Conservation (phyloP, 106 monocot genomes). For the Allium cepa region DNA sequence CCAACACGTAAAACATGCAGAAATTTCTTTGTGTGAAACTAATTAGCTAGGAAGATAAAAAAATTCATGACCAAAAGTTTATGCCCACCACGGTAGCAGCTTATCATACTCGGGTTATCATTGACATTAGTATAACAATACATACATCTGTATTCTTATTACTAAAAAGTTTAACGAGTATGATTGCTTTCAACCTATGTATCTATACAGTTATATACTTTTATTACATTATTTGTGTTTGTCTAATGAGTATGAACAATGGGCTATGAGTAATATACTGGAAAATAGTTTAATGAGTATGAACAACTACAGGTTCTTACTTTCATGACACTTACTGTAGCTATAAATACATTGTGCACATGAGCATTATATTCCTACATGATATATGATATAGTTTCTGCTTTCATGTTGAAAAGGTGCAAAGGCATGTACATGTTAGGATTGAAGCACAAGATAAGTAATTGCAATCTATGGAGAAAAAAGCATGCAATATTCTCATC, state of each 20-base stretch:
- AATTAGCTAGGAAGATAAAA: too few species aligned
- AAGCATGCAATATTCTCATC: conserved; percentile 23
- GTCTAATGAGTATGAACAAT: conserved; percentile 34
- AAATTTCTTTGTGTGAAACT: too few species aligned
- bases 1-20: too few species aligned
- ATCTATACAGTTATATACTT: neutral
- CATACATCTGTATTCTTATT: conserved; percentile 4
- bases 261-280: conserved; percentile 59
- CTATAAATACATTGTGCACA: neutral
- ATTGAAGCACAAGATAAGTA: conserved; percentile 46
- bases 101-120: too few species aligned
- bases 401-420: conserved; percentile 17
- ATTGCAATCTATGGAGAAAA: conserved; percentile 34
- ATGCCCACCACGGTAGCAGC: too few species aligned
- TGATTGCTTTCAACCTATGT: neutral
- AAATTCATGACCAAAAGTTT: too few species aligned
- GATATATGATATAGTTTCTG: neutral
- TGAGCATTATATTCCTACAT: neutral
- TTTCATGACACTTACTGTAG: neutral
- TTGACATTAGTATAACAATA: too few species aligned
- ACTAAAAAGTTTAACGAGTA: conserved; percentile 43
- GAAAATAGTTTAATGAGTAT: conserved; percentile 53
- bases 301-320: conserved; percentile 45
- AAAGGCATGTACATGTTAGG: conserved; percentile 34
- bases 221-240: neutral